These are phyloP conservation scores for Hortaea werneckii DNA, from an alignment of 2,329 filamentous ascomycete species.

Conservation along the genomic window DNA sequence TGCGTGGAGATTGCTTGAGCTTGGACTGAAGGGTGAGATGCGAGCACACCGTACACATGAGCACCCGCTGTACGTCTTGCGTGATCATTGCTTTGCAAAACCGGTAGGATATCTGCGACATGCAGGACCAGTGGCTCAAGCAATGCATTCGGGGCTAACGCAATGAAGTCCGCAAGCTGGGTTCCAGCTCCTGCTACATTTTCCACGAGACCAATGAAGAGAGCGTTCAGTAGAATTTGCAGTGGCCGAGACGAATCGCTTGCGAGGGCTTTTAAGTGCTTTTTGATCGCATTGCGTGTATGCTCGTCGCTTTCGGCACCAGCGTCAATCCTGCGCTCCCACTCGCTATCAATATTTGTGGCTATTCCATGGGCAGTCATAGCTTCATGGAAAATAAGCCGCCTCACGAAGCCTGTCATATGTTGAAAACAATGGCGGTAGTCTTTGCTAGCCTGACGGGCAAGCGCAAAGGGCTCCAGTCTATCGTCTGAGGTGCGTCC, in stretches of 20 bases:
- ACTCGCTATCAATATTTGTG: slow-evolving; percentile 56
- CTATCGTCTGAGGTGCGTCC: slow-evolving; percentile 18
- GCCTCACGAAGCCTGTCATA: slow-evolving; percentile 31
- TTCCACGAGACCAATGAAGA: slow-evolving; percentile 13
- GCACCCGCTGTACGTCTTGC: slow-evolving; percentile 57
- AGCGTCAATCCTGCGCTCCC: slow-evolving; percentile 70
- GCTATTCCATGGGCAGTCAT: slow-evolving; percentile 33
- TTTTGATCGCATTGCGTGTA: slow-evolving; percentile 49
- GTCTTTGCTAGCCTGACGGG: slow-evolving; percentile 9
- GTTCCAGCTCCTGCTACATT: slow-evolving; percentile 25
- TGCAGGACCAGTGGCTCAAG: slow-evolving; percentile 42
- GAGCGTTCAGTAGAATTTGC: slow-evolving; percentile 12
- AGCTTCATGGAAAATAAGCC: slow-evolving; percentile 50
- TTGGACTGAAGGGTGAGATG: slow-evolving; percentile 46
- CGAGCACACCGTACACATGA: slow-evolving; percentile 65
- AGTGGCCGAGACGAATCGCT: slow-evolving; percentile 32
- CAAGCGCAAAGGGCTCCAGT: slow-evolving; percentile 15
- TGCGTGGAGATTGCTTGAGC: slow-evolving; percentile 33
- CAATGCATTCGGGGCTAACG: slow-evolving; percentile 43
- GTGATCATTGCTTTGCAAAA: slow-evolving; percentile 62
- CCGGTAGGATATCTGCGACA: slow-evolving; percentile 44
- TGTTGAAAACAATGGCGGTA: slow-evolving; percentile 15
- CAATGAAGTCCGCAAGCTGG: slow-evolving; percentile 42
- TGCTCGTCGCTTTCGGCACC: slow-evolving; percentile 60
- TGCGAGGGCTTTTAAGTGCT: slow-evolving; percentile 37